Base-by-base conservation (phyloP, 1,284 basidiomycete genomes). In the Boletus chippewaensis region DNA sequence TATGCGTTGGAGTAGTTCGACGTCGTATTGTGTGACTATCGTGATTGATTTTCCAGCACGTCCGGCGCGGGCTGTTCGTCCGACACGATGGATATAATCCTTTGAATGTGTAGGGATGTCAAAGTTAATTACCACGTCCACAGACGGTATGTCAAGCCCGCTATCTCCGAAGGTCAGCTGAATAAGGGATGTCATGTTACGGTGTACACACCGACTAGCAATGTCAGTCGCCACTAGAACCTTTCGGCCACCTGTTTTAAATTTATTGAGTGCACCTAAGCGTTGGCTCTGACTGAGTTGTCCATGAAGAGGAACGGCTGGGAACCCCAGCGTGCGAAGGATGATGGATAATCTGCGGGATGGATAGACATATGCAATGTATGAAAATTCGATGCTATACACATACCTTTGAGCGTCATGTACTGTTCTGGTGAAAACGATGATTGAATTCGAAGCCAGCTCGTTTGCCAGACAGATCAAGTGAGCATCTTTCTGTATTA, bases 11-110 rank as follows among this genome's bases (percentile, higher is more conserved):
- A 99, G 74, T 49, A 98, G 79, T 70, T 99, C 96, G 51, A 99
- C 94, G 62, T 99, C 95, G 69, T 99, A 99, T 71, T 99, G 96
- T 2, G 95, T 95, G 11, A 98, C 94, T 20, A 99, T 78, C 11
- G 96, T 97, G 59, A 99, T 90, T 1, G 91, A 87, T 71, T 97
- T 97, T 39, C 96, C 96, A 2, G 91, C 84, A 39, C 96, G 82
- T 13, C 96, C 96, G 0, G 96, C 96, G 67, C 96, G 87, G 3
- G 96, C 96, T 29, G 96, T 99, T 57, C 96, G 84, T 32, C 96
- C 96, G 16, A 99, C 96, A 51, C 96, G 84, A 68, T 99, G 96
- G 51, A 99, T 97, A 69, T 99, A 99, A 70, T 99, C 96, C 74
- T 99, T 99, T 26, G 95, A 98, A 69, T 99, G 92, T 6, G 93